Evolutionary conservation across 768 basidiomycete species (phyloP).

Genomic region (Postia placenta): DNA sequence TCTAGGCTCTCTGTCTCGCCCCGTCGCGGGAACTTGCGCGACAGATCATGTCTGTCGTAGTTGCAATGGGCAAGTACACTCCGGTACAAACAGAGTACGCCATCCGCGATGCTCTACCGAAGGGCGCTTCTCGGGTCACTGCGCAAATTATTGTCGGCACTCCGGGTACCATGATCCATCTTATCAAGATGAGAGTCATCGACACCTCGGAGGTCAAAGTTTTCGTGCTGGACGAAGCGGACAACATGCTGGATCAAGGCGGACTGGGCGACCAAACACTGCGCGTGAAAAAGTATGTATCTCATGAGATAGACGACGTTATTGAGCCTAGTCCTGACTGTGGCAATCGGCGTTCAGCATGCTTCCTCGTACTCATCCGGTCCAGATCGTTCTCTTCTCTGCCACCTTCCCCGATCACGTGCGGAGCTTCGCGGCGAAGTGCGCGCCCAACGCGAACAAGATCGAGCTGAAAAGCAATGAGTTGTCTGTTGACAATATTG

Average conservation of each 20-base stretch:
- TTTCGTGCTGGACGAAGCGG: conserved; percentile 96
- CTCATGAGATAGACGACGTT: too few relatives aligned
- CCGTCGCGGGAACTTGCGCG: conserved; percentile 95
- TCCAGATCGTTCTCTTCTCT: conserved; percentile 94
- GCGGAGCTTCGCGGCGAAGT: conserved; percentile 84
- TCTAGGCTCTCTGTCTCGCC: conserved; percentile 91
- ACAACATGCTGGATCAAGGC: conserved; percentile 97
- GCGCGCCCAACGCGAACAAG: conserved; percentile 93
- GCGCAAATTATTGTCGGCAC: conserved; percentile 95
- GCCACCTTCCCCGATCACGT: conserved; percentile 97
- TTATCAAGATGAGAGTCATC: conserved; percentile 72
- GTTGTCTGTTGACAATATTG: conserved; percentile 87
- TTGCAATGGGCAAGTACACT: conserved; percentile 93
- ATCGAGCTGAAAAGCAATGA: conserved; percentile 94
- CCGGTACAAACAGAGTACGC: conserved; percentile 91
- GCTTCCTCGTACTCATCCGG: conserved; percentile 44
- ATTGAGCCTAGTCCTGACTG: not conserved
- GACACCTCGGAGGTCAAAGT: conserved; percentile 81
- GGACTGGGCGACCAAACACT: conserved; percentile 91
- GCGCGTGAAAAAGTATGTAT: conserved; percentile 82
- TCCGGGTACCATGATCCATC: conserved; percentile 89
- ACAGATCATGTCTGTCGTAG: conserved; percentile 94
- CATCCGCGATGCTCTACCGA: conserved; percentile 81
- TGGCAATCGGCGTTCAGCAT: conserved; percentile 48
- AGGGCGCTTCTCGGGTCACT: conserved; percentile 58